A percentile compares a stretch with the other conserved stretches of the same genome.
Evolutionary conservation across 1,139 yeast genomes (phyloP).

Genomic region (Sugiyamaella grinbergsii): DNA sequence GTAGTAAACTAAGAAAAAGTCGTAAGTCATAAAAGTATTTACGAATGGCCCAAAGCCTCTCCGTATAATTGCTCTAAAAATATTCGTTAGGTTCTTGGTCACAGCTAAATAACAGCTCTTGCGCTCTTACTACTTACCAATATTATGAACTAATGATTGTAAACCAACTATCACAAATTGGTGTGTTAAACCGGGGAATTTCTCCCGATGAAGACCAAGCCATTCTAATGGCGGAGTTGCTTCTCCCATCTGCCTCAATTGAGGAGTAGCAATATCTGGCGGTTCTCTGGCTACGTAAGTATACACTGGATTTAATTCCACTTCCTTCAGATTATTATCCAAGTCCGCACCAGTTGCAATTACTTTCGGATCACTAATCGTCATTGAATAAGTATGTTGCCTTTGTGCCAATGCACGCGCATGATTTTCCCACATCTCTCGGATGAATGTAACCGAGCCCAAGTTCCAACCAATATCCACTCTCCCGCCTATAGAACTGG

Average conservation of each 20-base stretch:
- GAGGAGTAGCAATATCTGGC: constrained; percentile 87
- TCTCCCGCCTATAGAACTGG: constrained; percentile 79
- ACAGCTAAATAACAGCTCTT: not conserved
- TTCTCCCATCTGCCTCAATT: constrained; percentile 84
- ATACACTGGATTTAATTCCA: constrained; percentile 59
- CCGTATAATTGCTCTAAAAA: constrained; percentile 17
- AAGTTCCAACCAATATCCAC: constrained; percentile 93
- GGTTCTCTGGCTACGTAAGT: constrained; percentile 66
- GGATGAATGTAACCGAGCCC: constrained; percentile 86
- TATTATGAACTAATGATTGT: constrained; percentile 62
- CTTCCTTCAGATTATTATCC: constrained; percentile 63
- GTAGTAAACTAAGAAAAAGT: too few relatives aligned
- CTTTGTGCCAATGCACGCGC: constrained; percentile 57
- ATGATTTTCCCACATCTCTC: constrained; percentile 90
- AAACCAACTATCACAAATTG: constrained; percentile 72
- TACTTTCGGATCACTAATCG: constrained; percentile 38
- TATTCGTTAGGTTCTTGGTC: constrained; percentile 2
- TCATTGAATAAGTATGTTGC: constrained; percentile 42
- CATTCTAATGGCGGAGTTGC: constrained; percentile 98
- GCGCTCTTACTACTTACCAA: constrained; percentile 14
- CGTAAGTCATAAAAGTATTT: constrained; percentile 6
- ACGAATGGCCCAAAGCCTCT: constrained; percentile 18
- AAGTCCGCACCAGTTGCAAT: constrained; percentile 38
- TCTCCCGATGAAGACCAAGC: constrained; percentile 89
- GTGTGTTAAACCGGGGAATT: constrained; percentile 84